Conservation (phyloP, 805 yeast species). For the Yamadazyma sp. region DNA sequence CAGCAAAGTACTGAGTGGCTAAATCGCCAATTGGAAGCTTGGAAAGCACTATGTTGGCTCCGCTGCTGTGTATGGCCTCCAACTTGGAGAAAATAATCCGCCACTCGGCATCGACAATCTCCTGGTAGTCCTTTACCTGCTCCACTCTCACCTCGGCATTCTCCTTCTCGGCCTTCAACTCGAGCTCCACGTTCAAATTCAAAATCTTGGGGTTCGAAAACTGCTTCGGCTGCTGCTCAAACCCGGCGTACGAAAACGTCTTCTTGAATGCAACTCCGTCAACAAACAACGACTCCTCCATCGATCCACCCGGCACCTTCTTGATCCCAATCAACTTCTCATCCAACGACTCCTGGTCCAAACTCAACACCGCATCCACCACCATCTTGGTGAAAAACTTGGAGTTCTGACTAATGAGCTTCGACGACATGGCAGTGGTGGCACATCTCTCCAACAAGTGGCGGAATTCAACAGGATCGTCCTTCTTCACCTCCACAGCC, state of each 20-base stretch:
- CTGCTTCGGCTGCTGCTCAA: conserved; percentile 95
- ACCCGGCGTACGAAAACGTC: conserved; percentile 97
- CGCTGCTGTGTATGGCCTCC: conserved; percentile 76
- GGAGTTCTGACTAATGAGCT: conserved; percentile 83
- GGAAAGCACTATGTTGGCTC: conserved; percentile 90
- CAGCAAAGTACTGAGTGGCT: conserved; percentile 99
- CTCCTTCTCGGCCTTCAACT: conserved; percentile 96
- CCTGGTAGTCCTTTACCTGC: conserved; percentile 91
- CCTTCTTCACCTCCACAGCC: conserved; percentile 64
- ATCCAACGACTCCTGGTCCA: conserved; percentile 83
- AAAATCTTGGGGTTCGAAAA: conserved; percentile 80
- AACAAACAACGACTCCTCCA: conserved; percentile 87
- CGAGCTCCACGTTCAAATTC: conserved; percentile 87
- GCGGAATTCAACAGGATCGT: conserved; percentile 54
- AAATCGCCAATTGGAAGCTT: conserved; percentile 96
- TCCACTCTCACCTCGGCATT: conserved; percentile 97
- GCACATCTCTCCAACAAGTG: conserved; percentile 88
- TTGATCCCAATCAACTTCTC: conserved; percentile 91
- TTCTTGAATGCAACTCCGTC: conserved; percentile 97
- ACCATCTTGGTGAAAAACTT: conserved; percentile 93
- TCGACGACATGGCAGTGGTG: conserved; percentile 95
- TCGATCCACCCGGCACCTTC: conserved; percentile 92
- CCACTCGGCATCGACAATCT: conserved; percentile 99
- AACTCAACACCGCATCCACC: conserved; percentile 87
- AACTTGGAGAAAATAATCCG: conserved; percentile 84